Evolutionary conservation across 1,139 yeast genomes (phyloP).

Genomic region (Magnusiomyces paraingens): DNA sequence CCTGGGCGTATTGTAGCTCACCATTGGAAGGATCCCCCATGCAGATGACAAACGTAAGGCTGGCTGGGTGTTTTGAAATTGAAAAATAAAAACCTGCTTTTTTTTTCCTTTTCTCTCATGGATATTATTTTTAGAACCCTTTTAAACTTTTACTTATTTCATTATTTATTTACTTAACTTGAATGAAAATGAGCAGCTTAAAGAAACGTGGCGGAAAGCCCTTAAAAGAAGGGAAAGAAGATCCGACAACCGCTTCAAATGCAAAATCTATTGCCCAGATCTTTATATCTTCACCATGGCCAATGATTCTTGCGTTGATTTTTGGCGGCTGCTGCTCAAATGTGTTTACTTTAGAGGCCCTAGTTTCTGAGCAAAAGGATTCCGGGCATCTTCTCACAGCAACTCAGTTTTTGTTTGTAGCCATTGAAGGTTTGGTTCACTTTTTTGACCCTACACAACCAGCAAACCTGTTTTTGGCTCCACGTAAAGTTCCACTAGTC

Average conservation of each 20-base stretch:
- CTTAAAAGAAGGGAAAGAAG: conserved; percentile 4
- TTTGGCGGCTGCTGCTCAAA: conserved; percentile 74
- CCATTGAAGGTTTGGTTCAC: conserved; percentile 40
- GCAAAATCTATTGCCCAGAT: conserved; percentile 11
- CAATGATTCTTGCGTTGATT: conserved; percentile 36
- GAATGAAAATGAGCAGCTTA: not conserved
- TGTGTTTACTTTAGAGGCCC: conserved; percentile 54
- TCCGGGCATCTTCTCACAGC: conserved; percentile 53
- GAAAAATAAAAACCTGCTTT: no score
- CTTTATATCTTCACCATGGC: conserved; percentile 19
- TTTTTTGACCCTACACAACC: conserved; percentile 34
- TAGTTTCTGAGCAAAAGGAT: conserved; percentile 38
- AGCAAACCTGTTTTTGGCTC: conserved; percentile 26
- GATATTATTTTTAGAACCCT: not conserved
- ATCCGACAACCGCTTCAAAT: not conserved
- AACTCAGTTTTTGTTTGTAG: conserved; percentile 51
- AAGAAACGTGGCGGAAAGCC: not conserved
- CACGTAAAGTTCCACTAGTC: conserved; percentile 39
- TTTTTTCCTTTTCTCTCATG: no score
- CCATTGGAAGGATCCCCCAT: no score
- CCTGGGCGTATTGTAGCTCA: no score
- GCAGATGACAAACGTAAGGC: no score
- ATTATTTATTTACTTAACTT: no score
- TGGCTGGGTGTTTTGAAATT: no score
- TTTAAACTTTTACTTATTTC: not conserved